Conservation (phyloP, 768 basidiomycete genomes). For the Russula sp. region DNA sequence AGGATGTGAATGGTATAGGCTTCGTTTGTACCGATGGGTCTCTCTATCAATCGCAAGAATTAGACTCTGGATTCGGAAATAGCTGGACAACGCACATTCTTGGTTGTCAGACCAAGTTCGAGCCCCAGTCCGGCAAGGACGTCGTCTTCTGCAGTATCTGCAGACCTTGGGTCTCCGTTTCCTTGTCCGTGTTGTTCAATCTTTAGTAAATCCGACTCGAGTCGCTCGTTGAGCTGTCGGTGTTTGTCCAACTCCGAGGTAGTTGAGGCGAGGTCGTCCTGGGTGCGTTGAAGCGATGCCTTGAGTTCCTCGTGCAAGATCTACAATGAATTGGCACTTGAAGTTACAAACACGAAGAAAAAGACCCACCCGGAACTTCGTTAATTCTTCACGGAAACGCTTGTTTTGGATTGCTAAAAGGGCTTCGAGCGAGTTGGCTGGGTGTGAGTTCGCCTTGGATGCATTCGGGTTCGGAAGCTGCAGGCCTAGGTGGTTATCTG, state of each 20-base stretch:
- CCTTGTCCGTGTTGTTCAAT: conserved; percentile 56
- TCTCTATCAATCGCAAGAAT: conserved; percentile 8
- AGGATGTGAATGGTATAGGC: conserved; percentile 62
- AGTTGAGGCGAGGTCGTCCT: conserved; percentile 50
- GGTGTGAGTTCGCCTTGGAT: conserved; percentile 67
- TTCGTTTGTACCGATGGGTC: conserved; percentile 38
- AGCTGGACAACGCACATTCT: conserved; percentile 9
- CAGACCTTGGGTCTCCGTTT: conserved; percentile 25
- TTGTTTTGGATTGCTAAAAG: conserved; percentile 93
- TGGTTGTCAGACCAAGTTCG: conserved; percentile 55
- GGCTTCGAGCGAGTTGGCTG: conserved; percentile 79
- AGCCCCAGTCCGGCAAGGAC: conserved; percentile 54
- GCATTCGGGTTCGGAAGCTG: conserved; percentile 87
- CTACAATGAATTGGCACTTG: conserved; percentile 31
- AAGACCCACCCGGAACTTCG: conserved; percentile 71
- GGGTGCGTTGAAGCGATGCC: conserved; percentile 48
- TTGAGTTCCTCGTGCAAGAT: conserved; percentile 81
- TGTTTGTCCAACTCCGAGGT: conserved; percentile 70
- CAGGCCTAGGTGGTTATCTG: conserved; percentile 40
- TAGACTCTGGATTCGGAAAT: background rate
- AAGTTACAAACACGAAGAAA: background rate
- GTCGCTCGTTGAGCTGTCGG: conserved; percentile 72
- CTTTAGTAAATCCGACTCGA: conserved; percentile 85
- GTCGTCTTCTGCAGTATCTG: conserved; percentile 37
- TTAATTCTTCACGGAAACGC: conserved; percentile 84